phyloP scores from a whole-genome alignment of 2,329 filamentous ascomycete species.

The Zopfia rhizophila region DNA sequence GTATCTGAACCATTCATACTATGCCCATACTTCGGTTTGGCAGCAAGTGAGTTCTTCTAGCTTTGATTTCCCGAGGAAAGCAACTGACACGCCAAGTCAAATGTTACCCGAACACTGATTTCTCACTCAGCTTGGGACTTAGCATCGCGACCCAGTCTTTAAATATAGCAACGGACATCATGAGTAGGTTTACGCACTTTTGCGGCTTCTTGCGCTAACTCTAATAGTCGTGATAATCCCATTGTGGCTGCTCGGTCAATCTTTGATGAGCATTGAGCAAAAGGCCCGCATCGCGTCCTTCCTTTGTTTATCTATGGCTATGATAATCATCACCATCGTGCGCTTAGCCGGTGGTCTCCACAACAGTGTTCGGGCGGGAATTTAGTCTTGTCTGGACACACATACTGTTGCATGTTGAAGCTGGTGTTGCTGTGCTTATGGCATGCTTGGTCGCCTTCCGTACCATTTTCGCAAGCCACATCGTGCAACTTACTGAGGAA shows the following conservation, averaged over 20 bases:
- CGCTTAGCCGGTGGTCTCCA: background rate
- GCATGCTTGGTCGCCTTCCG: background rate
- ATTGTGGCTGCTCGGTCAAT: background rate
- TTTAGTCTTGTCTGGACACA: background rate
- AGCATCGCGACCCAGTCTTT: too few relatives aligned
- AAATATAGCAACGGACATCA: too few relatives aligned
- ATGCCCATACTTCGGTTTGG: background rate
- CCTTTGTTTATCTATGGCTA: background rate
- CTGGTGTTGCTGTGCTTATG: background rate
- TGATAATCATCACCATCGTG: background rate
- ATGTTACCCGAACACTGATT: too few relatives aligned
- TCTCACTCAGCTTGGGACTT: too few relatives aligned
- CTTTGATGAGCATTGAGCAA: background rate
- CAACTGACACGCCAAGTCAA: too few relatives aligned
- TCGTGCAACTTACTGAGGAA: too few relatives aligned
- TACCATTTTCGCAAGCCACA: too few relatives aligned
- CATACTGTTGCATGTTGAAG: background rate
- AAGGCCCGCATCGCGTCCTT: background rate
- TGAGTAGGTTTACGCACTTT: too few relatives aligned
- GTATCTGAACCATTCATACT: background rate
- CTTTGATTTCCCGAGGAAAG: too few relatives aligned
- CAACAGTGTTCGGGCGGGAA: background rate
- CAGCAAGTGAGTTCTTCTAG: background rate
- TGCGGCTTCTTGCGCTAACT: too few relatives aligned
- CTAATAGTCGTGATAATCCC: background rate